Evolutionary conservation across 805 yeast species (phyloP).

Genomic region (Kockiozyma suomiensis): DNA sequence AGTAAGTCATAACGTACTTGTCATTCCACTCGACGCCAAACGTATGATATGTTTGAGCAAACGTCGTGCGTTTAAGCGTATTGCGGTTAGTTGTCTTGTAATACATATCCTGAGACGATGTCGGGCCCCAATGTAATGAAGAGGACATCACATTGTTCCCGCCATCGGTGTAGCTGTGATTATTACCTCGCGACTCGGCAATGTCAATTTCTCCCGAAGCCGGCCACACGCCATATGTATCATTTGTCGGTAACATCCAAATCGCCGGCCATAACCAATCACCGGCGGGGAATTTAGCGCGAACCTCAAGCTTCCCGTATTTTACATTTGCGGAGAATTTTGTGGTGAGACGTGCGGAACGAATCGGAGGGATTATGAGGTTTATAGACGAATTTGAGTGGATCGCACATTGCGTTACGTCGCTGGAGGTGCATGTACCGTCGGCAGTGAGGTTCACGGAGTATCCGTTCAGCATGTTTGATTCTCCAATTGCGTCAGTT

Average conservation of each 20-base stretch:
- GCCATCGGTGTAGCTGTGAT: slow-evolving; percentile 22
- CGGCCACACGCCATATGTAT: slow-evolving; percentile 29
- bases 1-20: slow-evolving; percentile 27
- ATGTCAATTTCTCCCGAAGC: slow-evolving; percentile 32
- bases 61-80: slow-evolving; percentile 17
- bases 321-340: slow-evolving; percentile 9
- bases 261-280: slow-evolving; percentile 35
- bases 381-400: slow-evolving; percentile 16
- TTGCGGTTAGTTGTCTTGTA: slow-evolving; percentile 3
- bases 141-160: slow-evolving; percentile 27
- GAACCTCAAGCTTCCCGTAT: slow-evolving; percentile 29
- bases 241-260: slow-evolving; percentile 30
- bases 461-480: slow-evolving; percentile 24
- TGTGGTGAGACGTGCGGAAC: slow-evolving; percentile 28
- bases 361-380: slow-evolving; percentile 28
- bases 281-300: slow-evolving; percentile 25
- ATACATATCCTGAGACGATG: slow-evolving; percentile 14
- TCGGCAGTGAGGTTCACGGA: slow-evolving; percentile 26
- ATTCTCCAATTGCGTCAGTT: slow-evolving; percentile 23
- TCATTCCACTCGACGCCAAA: slow-evolving; percentile 29
- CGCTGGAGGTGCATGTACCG: slow-evolving; percentile 20
- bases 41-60: slow-evolving; percentile 21
- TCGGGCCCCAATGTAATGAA: slow-evolving; percentile 32
- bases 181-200: slow-evolving; percentile 28
- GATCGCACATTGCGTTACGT: slow-evolving; percentile 17